These are phyloP conservation scores for Quambalaria eucalypti DNA, from an alignment of 1,284 basidiomycete species.

Conservation along the genomic window DNA sequence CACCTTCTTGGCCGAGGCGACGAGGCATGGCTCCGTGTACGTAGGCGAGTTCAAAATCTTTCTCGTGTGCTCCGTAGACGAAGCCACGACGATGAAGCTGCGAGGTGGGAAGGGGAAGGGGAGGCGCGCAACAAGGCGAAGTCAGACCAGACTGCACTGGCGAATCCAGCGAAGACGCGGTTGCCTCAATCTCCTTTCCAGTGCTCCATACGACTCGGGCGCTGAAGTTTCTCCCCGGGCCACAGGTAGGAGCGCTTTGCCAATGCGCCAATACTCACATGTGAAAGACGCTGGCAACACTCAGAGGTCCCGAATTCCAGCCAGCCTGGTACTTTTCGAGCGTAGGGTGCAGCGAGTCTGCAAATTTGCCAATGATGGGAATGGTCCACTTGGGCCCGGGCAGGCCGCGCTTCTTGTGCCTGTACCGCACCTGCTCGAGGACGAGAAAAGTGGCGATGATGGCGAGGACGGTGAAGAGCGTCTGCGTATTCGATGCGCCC, in stretches of 20 bases:
- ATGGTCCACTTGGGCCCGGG: conserved; percentile 45
- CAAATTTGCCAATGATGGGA: conserved; percentile 45
- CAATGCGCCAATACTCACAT: conserved; percentile 20
- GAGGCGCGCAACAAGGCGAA: too few species aligned
- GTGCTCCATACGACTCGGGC: too few species aligned
- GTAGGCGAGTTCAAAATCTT: conserved; percentile 46
- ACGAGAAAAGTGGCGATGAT: conserved; percentile 28
- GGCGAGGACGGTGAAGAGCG: conserved; percentile 29
- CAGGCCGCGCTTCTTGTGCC: conserved; percentile 33
- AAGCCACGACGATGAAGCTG: conserved; percentile 46
- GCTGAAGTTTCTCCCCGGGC: too few species aligned
- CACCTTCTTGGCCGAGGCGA: conserved; percentile 82
- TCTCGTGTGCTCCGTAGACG: conserved; percentile 41
- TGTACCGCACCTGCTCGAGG: conserved; percentile 34
- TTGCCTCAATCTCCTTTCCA: not conserved
- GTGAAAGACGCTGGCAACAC: conserved; percentile 45
- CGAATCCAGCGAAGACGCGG: too few species aligned
- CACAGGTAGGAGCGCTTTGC: too few species aligned
- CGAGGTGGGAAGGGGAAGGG: not conserved
- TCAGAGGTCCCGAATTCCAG: conserved; percentile 45
- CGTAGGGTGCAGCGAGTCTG: conserved; percentile 40
- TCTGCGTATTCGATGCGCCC: conserved; percentile 2
- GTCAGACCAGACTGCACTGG: too few species aligned
- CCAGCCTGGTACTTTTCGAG: conserved; percentile 45
- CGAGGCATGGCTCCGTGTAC: conserved; percentile 65